Conservation (phyloP, 192 early-diverging fungal species). For the Helicostylum pulchrum region DNA sequence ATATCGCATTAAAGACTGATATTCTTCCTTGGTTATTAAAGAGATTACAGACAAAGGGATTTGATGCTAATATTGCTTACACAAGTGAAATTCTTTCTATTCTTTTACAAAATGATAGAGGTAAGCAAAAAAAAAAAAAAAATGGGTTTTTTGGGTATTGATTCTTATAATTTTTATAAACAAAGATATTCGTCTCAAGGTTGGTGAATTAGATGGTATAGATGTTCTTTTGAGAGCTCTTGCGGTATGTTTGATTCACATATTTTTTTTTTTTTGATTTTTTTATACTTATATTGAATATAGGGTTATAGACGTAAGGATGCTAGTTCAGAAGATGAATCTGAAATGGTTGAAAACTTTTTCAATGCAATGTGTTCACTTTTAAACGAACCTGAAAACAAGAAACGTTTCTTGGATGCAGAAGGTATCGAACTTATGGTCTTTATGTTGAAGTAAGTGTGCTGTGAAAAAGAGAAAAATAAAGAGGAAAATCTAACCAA, state of each 20-base stretch:
- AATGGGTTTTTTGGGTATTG: background rate
- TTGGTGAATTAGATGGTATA: conserved; percentile 17
- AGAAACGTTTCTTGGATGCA: conserved; percentile 68
- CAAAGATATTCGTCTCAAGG: conserved; percentile 21
- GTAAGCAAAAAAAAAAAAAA: conserved; percentile 30
- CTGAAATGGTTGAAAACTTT: conserved; percentile 90
- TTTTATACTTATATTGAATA: background rate
- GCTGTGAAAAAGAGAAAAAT: background rate
- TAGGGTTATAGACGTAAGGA: conserved; percentile 62
- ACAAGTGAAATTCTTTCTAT: conserved; percentile 84
- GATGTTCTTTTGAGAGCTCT: conserved; percentile 16
- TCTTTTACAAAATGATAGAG: conserved; percentile 66
- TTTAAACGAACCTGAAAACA: conserved; percentile 66
- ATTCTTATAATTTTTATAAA: background rate
- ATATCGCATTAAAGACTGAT: conserved; percentile 58
- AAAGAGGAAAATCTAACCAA: background rate
- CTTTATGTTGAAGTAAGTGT: conserved; percentile 73
- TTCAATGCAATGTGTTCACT: conserved; percentile 78
- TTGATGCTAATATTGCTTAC: conserved; percentile 86
- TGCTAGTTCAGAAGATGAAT: conserved; percentile 80
- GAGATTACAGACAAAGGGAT: conserved; percentile 56
- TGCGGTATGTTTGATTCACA: background rate
- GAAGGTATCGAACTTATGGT: conserved; percentile 94
- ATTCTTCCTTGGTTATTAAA: conserved; percentile 75
- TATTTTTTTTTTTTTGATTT: no score